Base-by-base conservation (phyloP, 805 yeast species). In the Cephaloascus fragrans region DNA sequence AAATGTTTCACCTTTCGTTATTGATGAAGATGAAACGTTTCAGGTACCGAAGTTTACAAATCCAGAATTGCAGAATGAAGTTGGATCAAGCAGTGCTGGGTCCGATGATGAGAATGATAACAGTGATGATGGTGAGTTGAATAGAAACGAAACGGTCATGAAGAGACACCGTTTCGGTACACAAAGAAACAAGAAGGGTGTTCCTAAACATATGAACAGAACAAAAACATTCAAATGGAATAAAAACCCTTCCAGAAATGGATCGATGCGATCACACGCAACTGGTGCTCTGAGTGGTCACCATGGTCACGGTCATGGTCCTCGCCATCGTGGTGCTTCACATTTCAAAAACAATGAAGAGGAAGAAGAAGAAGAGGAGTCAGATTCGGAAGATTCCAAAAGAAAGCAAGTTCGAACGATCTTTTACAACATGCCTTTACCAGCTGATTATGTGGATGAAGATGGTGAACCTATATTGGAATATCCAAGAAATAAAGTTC, bases 111-210 rank as follows among this genome's bases (percentile, higher is more conserved):
- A 40, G 4, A 38, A 41, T 9, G 44, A 52, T 19, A 39, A 48
- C 36, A 42, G 48, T 34, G 46, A 53, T 36, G 45, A 51, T 35
- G 40, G 44, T 15, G 40, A 49, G 40, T n/a, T 40, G 3, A 32
- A 41, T 18, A 49, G 76, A 34, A 57, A 64, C 26, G 70, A 64
- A 14, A 67, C 83, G 0, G 62, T 70, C n/a, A 82, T 83, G 77
- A 77, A 81, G 47, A 71, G 94, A 50, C 74, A 80, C 48, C 71
- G 96, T 60, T 86, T 95, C 95, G 96, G 96, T 42, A 89, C 97
- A 3, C 86, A 83, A 47, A 71, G 95, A 48, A 75, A 77, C 50
- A 75, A 76, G 42, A 71, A 76, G 44, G 95, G 94, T 6, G 68
- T 71, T 36, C 89, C 93, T 18, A 47, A 52, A 35, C 57, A 60